Percentiles rank a stretch among this genome's conserved stretches.
Conservation (phyloP, 306 rosid species). For the Dryas alaskensis region DNA sequence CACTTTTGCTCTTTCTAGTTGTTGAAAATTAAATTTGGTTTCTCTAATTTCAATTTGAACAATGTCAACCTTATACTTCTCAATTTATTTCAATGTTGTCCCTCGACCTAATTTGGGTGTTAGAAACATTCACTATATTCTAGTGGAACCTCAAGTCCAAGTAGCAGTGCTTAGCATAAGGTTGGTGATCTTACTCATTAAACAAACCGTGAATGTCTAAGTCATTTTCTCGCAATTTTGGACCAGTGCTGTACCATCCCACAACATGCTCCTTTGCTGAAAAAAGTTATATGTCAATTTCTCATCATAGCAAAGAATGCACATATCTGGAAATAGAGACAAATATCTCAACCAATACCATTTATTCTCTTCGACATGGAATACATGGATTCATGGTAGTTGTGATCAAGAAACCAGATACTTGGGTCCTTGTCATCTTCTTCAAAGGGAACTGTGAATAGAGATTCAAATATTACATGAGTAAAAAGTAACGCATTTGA, state of each 20-base stretch:
- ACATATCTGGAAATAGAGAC: not conserved
- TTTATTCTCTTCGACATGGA: conserved; percentile 89
- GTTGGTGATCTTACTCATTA: conserved; percentile 45
- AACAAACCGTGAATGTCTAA: conserved; percentile 69
- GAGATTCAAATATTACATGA: not conserved
- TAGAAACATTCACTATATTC: not conserved
- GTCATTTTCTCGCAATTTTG: conserved; percentile 81
- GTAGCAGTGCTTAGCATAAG: not conserved
- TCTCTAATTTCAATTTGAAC: not conserved
- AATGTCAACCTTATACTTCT: not conserved
- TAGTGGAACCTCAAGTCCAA: not conserved
- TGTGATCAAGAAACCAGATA: conserved; percentile 87
- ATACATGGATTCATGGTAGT: conserved; percentile 81
- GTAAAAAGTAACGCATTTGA: not conserved
- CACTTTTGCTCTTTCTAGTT: not conserved
- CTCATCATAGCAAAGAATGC: not conserved
- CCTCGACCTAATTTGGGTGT: not conserved
- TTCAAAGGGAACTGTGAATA: conserved; percentile 71
- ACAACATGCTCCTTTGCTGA: conserved; percentile 87
- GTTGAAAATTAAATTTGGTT: not conserved
- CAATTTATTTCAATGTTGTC: not conserved
- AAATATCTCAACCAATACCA: conserved; percentile 28
- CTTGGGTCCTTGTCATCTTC: conserved; percentile 86
- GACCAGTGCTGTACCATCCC: conserved; percentile 91
- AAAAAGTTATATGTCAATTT: not conserved